Conservation (phyloP, 352 stramenopile genomes). For the Pythium graminicola region DNA sequence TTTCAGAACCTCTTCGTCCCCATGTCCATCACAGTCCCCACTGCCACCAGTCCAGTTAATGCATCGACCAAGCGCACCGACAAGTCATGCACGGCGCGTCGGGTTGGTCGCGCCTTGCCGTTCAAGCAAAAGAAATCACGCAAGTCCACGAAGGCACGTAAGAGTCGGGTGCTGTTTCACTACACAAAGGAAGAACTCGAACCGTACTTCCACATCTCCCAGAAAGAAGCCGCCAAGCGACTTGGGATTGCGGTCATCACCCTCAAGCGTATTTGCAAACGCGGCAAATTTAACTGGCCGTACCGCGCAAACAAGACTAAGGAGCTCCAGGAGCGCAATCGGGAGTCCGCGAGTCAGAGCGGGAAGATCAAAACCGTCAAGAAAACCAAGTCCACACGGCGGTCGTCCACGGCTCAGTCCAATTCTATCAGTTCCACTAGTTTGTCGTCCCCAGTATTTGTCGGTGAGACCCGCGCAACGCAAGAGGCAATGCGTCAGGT, state of each 20-base stretch:
- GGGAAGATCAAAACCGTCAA: neutral
- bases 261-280: conserved; percentile 63
- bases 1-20: conserved; percentile 7
- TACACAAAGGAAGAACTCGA: conserved; percentile 31
- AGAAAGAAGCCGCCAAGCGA: conserved; percentile 35
- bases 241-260: conserved; percentile 52
- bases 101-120: conserved; percentile 17
- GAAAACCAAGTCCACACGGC: neutral
- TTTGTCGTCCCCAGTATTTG: neutral
- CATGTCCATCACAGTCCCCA: conserved; percentile 11
- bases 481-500: conserved; percentile 11
- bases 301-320: conserved; percentile 34
- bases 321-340: conserved; percentile 10
- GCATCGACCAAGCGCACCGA: conserved; percentile 11
- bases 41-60: conserved; percentile 11
- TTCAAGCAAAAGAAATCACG: conserved; percentile 18
- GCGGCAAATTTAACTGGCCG: conserved; percentile 46
- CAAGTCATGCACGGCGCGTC: conserved; percentile 7
- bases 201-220: conserved; percentile 44
- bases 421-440: neutral
- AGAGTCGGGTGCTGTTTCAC: conserved; percentile 41
- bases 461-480: neutral
- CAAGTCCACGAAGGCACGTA: conserved; percentile 24
- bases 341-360: neutral
- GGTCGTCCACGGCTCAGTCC: neutral